These are phyloP conservation scores for Talaromyces funiculosus DNA, from an alignment of 2,329 filamentous ascomycete genomes.

Conservation along the genomic window DNA sequence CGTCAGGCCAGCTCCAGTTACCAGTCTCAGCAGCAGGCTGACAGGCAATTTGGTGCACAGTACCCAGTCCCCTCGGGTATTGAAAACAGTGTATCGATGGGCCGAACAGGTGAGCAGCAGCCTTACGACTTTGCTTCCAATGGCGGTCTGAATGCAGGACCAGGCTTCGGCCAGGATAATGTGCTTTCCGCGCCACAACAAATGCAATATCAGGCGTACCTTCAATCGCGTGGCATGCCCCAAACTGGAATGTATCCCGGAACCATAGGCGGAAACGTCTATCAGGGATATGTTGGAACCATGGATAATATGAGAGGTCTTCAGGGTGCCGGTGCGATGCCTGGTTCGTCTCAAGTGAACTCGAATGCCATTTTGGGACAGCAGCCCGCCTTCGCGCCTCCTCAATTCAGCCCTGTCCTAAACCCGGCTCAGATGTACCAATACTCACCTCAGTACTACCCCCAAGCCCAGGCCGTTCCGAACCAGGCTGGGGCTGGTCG, in stretches of 20 bases:
- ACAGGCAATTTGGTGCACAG: conserved; percentile 40
- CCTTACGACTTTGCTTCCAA: conserved; percentile 31
- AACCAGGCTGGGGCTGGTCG: conserved; percentile 45
- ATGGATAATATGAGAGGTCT: conserved; percentile 39
- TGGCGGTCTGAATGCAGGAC: conserved; percentile 24
- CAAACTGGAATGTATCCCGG: conserved; percentile 41
- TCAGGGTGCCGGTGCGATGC: conserved; percentile 31
- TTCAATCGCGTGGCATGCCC: conserved; percentile 41
- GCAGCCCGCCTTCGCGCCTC: conserved; percentile 41
- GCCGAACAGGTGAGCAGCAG: conserved; percentile 34
- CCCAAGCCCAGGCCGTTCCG: conserved; percentile 37
- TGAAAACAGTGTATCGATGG: conserved; percentile 23
- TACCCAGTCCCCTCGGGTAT: conserved; percentile 28
- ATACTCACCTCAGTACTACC: conserved; percentile 49
- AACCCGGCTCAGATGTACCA: conserved; percentile 45
- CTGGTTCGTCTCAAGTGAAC: conserved; percentile 33
- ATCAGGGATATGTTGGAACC: conserved; percentile 36
- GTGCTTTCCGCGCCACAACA: conserved; percentile 43
- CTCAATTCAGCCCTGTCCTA: conserved; percentile 43
- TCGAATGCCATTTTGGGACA: conserved; percentile 41
- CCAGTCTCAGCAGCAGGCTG: conserved; percentile 31
- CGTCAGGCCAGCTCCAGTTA: conserved; percentile 36
- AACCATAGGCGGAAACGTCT: conserved; percentile 39
- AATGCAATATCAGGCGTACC: conserved; percentile 54
- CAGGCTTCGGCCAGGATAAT: conserved; percentile 35